Evolutionary conservation across 306 rosid genomes (phyloP).

Genomic region (Quercus ilex): DNA sequence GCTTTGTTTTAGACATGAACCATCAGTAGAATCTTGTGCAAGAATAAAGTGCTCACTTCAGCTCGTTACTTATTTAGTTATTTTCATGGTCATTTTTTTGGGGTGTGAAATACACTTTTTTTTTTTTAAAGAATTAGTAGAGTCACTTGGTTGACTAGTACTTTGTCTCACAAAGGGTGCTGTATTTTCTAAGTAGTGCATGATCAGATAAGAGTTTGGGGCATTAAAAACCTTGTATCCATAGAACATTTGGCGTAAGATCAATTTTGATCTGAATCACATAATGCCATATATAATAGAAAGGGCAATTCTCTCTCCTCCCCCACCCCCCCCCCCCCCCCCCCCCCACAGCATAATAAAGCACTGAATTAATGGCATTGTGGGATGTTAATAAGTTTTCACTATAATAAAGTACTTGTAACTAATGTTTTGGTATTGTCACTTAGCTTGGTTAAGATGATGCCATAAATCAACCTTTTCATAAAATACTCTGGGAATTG

Average conservation of each 20-base stretch:
- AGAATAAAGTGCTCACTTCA: background rate
- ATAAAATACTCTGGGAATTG: background rate
- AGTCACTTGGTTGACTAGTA: background rate
- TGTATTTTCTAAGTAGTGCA: background rate
- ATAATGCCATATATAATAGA: background rate
- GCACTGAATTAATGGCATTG: background rate
- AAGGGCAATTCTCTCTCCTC: background rate
- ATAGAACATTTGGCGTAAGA: too few relatives aligned
- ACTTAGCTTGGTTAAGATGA: background rate
- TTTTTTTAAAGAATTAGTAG: background rate
- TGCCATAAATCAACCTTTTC: background rate
- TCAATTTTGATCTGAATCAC: background rate
- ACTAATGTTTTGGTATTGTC: background rate
- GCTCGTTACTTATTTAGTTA: background rate
- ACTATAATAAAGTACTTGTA: background rate
- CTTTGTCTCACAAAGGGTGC: background rate
- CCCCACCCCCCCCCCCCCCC: too few relatives aligned
- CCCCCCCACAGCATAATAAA: background rate
- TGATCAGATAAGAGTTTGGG: background rate
- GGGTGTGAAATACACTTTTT: background rate
- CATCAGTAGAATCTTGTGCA: background rate
- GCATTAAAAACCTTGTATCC: too few relatives aligned
- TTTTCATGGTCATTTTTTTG: background rate
- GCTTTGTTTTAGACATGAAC: background rate
- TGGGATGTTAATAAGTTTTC: background rate